These are phyloP conservation scores for Scutellaria baicalensis DNA, from an alignment of 257 asterid genomes.

Conservation along the genomic window DNA sequence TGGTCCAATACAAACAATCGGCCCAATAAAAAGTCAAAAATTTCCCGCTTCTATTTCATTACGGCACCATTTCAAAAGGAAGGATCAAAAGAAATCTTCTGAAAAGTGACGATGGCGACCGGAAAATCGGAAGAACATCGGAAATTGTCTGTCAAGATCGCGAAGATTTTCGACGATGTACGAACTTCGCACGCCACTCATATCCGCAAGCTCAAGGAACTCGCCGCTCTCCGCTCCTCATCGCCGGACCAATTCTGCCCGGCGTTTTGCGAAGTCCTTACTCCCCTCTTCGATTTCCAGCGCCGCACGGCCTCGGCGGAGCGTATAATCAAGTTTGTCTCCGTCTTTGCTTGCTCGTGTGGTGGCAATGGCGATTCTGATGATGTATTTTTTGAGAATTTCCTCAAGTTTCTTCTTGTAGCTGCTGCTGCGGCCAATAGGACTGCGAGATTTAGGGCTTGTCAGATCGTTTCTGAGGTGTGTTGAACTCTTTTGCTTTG, in stretches of 20 bases:
- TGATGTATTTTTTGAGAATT: constrained; percentile 53
- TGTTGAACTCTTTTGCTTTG: background rate
- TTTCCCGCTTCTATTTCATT: constrained; percentile 39
- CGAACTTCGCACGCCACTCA: constrained; percentile 63
- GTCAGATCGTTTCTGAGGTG: constrained; percentile 90
- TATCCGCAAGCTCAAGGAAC: constrained; percentile 71
- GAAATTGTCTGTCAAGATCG: constrained; percentile 30
- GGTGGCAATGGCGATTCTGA: constrained; percentile 17
- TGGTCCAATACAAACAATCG: background rate
- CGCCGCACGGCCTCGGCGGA: constrained; percentile 61
- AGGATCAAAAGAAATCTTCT: background rate
- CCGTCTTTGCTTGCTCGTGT: constrained; percentile 42
- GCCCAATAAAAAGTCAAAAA: background rate
- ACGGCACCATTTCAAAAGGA: constrained; percentile 13
- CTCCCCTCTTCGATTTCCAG: constrained; percentile 61
- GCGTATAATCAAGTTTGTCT: constrained; percentile 52
- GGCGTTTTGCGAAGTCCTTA: constrained; percentile 47
- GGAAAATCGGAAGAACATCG: constrained; percentile 25
- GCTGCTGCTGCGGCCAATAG: constrained; percentile 59
- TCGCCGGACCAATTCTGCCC: constrained; percentile 35
- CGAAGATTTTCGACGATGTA: constrained; percentile 50
- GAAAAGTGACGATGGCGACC: constrained; percentile 24
- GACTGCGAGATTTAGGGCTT: constrained; percentile 70
- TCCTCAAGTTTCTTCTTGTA: constrained; percentile 51
- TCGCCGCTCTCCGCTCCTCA: constrained; percentile 41